Conservation (phyloP, 1,284 basidiomycete genomes). For the Violaceomyces palustris region DNA sequence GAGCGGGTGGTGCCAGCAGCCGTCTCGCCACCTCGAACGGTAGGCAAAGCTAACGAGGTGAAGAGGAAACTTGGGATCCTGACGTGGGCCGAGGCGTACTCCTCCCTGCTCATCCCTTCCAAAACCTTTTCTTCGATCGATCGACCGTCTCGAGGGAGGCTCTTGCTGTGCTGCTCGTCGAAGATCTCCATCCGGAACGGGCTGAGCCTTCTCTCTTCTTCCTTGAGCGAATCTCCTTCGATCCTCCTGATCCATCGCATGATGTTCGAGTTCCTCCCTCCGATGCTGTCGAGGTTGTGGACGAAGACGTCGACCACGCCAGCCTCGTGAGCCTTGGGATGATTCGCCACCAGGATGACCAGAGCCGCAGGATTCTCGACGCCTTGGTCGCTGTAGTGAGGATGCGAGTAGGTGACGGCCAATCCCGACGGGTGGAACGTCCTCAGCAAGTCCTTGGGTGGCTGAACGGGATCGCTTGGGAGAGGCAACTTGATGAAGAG, state of each 20-base stretch:
- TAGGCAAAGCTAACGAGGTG: conserved; percentile 24
- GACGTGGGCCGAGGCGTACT: neutral
- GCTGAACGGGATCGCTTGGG: conserved; percentile 8
- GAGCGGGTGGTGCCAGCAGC: neutral
- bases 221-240: conserved; percentile 7
- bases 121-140: neutral
- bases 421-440: conserved; percentile 34
- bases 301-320: conserved; percentile 37
- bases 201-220: conserved; percentile 4
- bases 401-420: conserved; percentile 20
- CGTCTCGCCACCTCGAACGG: neutral
- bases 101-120: neutral
- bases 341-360: conserved; percentile 28
- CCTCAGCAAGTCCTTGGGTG: conserved; percentile 12
- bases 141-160: conserved; percentile 14
- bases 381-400: conserved; percentile 12
- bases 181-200: conserved; percentile 28
- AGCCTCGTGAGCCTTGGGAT: conserved; percentile 12
- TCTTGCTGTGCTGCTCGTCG: conserved; percentile 23
- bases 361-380: conserved; percentile 13
- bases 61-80: conserved; percentile 31
- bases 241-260: conserved; percentile 31
- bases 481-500: conserved; percentile 25
- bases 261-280: conserved; percentile 13
- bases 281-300: conserved; percentile 24